A percentile compares a stretch with the other conserved stretches of the same genome.
Evolutionary conservation across 169 alveolate species (phyloP).

Genomic region (Babesia gibsoni): DNA sequence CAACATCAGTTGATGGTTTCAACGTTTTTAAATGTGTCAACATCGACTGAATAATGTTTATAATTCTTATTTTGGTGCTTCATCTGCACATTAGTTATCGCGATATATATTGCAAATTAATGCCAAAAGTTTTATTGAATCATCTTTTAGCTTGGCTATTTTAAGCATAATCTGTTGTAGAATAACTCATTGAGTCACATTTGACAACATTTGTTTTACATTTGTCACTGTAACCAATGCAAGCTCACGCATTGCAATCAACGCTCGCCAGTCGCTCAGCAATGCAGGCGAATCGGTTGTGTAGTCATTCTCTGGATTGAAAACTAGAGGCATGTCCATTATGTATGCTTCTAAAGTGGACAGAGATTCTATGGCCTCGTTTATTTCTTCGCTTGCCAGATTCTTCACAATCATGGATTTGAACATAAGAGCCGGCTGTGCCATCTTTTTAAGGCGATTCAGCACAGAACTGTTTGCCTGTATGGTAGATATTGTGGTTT

Average conservation of each 20-base stretch:
- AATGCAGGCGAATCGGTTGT: slow-evolving; percentile 33
- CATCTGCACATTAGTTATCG: too few relatives aligned
- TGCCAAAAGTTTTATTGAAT: too few relatives aligned
- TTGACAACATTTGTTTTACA: slow-evolving; percentile 6
- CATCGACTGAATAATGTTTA: slow-evolving; percentile 19
- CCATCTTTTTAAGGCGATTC: slow-evolving; percentile 32
- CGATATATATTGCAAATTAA: too few relatives aligned
- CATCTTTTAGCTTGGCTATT: not conserved
- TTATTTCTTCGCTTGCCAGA: slow-evolving; percentile 17
- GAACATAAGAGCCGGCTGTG: slow-evolving; percentile 46
- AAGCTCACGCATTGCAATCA: slow-evolving; percentile 40
- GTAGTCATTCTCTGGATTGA: slow-evolving; percentile 19
- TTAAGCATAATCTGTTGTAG: not conserved
- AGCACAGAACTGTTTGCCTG: slow-evolving; percentile 7
- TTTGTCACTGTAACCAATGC: slow-evolving; percentile 47
- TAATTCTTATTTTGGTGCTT: too few relatives aligned
- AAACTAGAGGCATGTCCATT: slow-evolving; percentile 42
- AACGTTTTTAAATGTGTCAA: slow-evolving; percentile 71
- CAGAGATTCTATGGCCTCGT: slow-evolving; percentile 44
- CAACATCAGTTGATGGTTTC: slow-evolving; percentile 72
- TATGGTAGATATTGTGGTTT: not conserved
- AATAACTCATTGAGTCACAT: slow-evolving; percentile 9
- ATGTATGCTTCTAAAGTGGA: slow-evolving; percentile 36
- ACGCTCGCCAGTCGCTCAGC: slow-evolving; percentile 60
- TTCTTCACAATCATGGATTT: slow-evolving; percentile 21